Conservation (phyloP, 306 rosid species). For the Vigna radiata region DNA sequence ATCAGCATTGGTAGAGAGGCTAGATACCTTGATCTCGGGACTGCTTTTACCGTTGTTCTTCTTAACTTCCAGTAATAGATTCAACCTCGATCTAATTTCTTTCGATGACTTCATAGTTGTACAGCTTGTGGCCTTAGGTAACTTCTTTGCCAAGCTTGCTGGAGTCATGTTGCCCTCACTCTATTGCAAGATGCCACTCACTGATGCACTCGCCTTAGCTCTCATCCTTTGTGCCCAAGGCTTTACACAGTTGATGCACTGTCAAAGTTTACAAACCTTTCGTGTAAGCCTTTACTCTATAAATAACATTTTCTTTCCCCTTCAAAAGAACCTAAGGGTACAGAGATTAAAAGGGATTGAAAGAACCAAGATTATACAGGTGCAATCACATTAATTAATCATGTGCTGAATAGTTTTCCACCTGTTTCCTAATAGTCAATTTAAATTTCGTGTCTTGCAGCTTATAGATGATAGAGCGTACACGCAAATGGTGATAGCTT, state of each 20-base stretch:
- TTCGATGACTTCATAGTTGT: slow-evolving; percentile 3
- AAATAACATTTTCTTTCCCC: too few relatives aligned
- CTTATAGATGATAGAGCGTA: slow-evolving; percentile 52
- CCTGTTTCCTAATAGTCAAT: not conserved
- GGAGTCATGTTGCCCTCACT: slow-evolving; percentile 68
- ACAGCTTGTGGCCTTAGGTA: slow-evolving; percentile 43
- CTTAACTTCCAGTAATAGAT: slow-evolving; percentile 45
- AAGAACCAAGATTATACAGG: too few relatives aligned
- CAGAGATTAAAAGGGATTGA: too few relatives aligned
- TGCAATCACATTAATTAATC: too few relatives aligned
- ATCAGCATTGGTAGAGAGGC: slow-evolving; percentile 59
- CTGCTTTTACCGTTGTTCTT: slow-evolving; percentile 60
- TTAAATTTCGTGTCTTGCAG: slow-evolving; percentile 46
- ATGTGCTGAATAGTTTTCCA: too few relatives aligned
- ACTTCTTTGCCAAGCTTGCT: slow-evolving; percentile 51
- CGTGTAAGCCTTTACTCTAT: slow-evolving; percentile 43
- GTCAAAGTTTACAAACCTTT: slow-evolving; percentile 35
- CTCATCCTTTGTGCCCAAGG: slow-evolving; percentile 66
- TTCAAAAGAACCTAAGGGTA: too few relatives aligned
- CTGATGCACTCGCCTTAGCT: slow-evolving; percentile 58
- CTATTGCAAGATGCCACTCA: slow-evolving; percentile 34
- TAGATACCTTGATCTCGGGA: slow-evolving; percentile 43
- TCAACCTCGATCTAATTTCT: not conserved
- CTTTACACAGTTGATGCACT: slow-evolving; percentile 50
- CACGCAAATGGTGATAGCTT: slow-evolving; percentile 48